phyloP scores from a whole-genome alignment of 2,329 filamentous ascomycete genomes.

The Aspergillus ochraceus region DNA sequence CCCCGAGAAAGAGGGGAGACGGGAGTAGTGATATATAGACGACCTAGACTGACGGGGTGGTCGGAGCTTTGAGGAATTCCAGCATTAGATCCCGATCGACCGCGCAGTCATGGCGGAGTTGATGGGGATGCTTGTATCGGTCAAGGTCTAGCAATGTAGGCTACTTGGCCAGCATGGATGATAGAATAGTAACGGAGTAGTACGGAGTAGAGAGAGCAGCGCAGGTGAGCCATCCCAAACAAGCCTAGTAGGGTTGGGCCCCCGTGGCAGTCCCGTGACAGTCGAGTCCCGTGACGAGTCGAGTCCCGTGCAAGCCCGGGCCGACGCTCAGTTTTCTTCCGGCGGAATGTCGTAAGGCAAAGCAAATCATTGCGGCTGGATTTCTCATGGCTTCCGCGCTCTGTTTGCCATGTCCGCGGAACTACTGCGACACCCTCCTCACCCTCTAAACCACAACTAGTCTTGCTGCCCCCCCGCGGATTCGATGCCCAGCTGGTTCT shows the following conservation, averaged over 20 bases:
- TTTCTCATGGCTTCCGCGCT: conserved; percentile 31
- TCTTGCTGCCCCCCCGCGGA: conserved; percentile 10
- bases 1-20: neutral
- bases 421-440: neutral
- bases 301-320: conserved; percentile 26
- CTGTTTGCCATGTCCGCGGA: conserved; percentile 1
- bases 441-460: conserved; percentile 2
- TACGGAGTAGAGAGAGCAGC: too few relatives aligned
- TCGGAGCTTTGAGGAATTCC: neutral
- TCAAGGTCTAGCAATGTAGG: too few relatives aligned
- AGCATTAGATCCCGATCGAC: conserved; percentile 2
- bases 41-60: neutral
- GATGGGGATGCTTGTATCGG: too few relatives aligned
- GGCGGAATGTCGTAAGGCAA: conserved; percentile 30
- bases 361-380: conserved; percentile 35
- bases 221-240: conserved; percentile 20
- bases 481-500: conserved; percentile 29
- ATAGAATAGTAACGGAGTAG: too few relatives aligned
- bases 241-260: conserved; percentile 33
- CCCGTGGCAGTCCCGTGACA: neutral
- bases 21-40: neutral
- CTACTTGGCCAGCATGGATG: too few relatives aligned
- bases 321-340: conserved; percentile 23
- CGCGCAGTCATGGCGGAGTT: conserved; percentile 7
- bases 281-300: neutral